Evolutionary conservation across 176 grass and related monocot genomes (phyloP), one percentile per base, ranked within the genome.

Genomic region (Ensete ventricosum): DNA sequence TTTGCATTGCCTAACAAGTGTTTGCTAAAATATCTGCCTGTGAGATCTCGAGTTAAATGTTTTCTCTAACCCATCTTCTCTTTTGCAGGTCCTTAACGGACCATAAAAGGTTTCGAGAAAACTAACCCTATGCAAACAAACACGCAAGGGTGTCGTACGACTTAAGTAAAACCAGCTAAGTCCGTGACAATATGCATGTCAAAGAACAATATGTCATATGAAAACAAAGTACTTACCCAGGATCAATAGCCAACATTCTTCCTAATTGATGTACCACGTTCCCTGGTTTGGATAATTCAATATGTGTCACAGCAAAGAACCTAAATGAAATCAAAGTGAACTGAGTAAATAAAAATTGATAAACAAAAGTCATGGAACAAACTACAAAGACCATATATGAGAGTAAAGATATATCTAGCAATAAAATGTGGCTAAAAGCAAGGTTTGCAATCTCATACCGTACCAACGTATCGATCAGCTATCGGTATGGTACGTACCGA

Each of bases 281-380:
- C 77, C 95, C 95, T 79, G 95, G 95, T 85, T 89, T 85, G 14
- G 95, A 99, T 85, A 99, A 78, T 54, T 94, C 95, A 82, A 93
- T 85, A 73, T 94, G 87, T 73, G 81, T 76, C 82, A 89, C 75
- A 73, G 90, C 78, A 62, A 89, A 85, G 73, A 99, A 94, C 88
- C 95, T 99, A 84, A 87, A 53, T 17, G 26, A 85, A 82, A 89
- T 71, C 24, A 13, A 84, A 67, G 50, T 3, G 20, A 75, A 29
- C 63, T 73, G 77, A 57, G 54, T 79, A 78, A 53, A 48, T 53
- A 55, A 78, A 76, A 23, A 73, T 78, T 67, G 16, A 76, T 52
- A 74, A 51, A 23, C 63, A 75, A 80, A 43, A 55, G 29, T 72
- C 52, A 77, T 52, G 14, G 73, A 55, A 29, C 19, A 76, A 75